Evolutionary conservation across 2,329 filamentous ascomycete genomes (phyloP).

Genomic region (Fusarium newnesense): DNA sequence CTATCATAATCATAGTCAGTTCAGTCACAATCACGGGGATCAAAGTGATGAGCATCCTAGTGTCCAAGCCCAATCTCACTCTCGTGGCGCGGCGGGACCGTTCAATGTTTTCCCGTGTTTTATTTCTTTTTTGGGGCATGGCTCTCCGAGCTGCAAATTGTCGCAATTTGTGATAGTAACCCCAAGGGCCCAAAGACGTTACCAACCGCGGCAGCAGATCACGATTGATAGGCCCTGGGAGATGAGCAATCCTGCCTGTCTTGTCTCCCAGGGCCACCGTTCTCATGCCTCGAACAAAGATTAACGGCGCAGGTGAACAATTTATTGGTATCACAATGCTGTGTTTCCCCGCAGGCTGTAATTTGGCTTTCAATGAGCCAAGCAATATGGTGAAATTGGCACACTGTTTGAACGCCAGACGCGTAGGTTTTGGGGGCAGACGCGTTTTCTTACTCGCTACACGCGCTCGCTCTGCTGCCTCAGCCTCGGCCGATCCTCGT

Average conservation of each 20-base stretch:
- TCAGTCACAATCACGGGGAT: constrained; percentile 12
- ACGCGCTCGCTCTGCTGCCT: constrained; percentile 24
- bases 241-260: constrained; percentile 34
- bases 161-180: constrained; percentile 26
- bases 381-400: constrained; percentile 18
- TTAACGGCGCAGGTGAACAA: constrained; percentile 19
- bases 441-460: constrained; percentile 24
- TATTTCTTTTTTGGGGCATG: constrained; percentile 26
- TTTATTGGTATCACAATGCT: constrained; percentile 14
- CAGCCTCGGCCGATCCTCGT: constrained; percentile 20
- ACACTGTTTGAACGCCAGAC: constrained; percentile 7
- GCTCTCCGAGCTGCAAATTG: constrained; percentile 30
- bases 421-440: constrained; percentile 14
- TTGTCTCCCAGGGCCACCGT: constrained; percentile 23
- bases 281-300: constrained; percentile 18
- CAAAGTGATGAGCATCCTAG: constrained; percentile 24
- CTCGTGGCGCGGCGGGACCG: constrained; percentile 20
- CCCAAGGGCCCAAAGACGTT: not conserved
- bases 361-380: constrained; percentile 19
- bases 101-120: constrained; percentile 27
- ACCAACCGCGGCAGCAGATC: constrained; percentile 10
- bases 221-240: constrained; percentile 26
- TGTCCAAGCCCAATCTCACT: constrained; percentile 28
- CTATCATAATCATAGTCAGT: not conserved
- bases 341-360: constrained; percentile 3